Conservation (phyloP, 2,329 filamentous ascomycete genomes). For the Aspergillus sp. region DNA sequence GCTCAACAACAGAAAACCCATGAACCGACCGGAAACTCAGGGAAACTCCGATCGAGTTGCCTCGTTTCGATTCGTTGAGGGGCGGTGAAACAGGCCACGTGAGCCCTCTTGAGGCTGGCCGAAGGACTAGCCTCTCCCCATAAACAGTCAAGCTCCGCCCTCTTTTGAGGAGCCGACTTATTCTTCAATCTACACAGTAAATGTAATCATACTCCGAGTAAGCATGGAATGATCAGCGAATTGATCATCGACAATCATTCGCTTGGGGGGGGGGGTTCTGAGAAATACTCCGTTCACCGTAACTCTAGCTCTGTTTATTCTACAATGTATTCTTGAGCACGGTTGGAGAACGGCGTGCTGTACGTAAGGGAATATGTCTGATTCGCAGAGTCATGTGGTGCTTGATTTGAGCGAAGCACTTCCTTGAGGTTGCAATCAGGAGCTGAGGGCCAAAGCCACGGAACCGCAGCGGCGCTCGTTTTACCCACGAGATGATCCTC, state of each 20-base stretch:
- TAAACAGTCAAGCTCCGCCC: background rate
- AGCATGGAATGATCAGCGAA: constrained; percentile 7
- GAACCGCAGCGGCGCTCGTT: background rate
- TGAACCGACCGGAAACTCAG: background rate
- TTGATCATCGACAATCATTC: background rate
- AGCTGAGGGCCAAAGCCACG: background rate
- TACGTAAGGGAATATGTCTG: constrained; percentile 2
- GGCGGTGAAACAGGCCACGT: constrained; percentile 16
- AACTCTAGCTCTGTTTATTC: background rate
- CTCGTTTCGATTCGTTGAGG: background rate
- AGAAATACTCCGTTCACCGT: background rate
- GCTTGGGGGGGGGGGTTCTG: background rate
- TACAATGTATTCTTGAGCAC: constrained; percentile 11
- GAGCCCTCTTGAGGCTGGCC: constrained; percentile 26
- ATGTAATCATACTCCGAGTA: constrained; percentile 10
- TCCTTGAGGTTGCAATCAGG: background rate
- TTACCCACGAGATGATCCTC: constrained; percentile 7
- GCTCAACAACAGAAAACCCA: background rate
- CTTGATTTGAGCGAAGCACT: background rate
- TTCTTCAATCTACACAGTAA: constrained; percentile 16
- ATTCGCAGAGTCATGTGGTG: constrained; percentile 1
- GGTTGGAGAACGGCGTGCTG: background rate
- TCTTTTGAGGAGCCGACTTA: background rate
- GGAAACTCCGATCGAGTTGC: constrained; percentile 18
- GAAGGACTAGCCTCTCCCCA: constrained; percentile 2